These are phyloP conservation scores for Hebeloma cylindrosporum DNA, from an alignment of 768 basidiomycete genomes.

Conservation along the genomic window DNA sequence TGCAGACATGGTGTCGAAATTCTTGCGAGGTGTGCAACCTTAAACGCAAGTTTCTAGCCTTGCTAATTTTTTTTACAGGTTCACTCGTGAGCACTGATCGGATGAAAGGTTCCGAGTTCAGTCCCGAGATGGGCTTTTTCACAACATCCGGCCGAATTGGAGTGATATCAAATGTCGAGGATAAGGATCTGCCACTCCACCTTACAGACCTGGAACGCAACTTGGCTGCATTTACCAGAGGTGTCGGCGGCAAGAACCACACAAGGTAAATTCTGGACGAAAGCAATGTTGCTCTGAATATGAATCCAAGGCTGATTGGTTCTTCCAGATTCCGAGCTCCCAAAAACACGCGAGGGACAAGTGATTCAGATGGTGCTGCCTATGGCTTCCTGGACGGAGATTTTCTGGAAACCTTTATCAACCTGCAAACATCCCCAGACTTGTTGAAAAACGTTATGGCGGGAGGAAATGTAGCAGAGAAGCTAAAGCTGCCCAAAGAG, in stretches of 20 bases:
- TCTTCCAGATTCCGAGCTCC: slow-evolving; percentile 67
- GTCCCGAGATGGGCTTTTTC: slow-evolving; percentile 69
- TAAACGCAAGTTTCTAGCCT: background rate
- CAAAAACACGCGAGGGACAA: slow-evolving; percentile 51
- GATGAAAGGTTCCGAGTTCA: slow-evolving; percentile 40
- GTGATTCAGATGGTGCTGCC: slow-evolving; percentile 55
- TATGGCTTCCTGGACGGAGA: slow-evolving; percentile 89
- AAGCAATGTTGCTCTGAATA: slow-evolving; percentile 9
- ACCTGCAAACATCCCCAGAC: slow-evolving; percentile 36
- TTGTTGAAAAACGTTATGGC: slow-evolving; percentile 52
- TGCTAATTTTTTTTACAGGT: slow-evolving; percentile 39
- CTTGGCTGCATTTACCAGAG: slow-evolving; percentile 52
- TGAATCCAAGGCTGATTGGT: background rate
- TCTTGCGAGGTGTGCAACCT: slow-evolving; percentile 55
- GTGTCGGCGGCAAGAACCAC: slow-evolving; percentile 58
- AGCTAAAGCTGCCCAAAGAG: slow-evolving; percentile 43
- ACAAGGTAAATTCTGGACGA: slow-evolving; percentile 46
- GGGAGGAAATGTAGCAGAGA: slow-evolving; percentile 61
- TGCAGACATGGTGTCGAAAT: slow-evolving; percentile 76
- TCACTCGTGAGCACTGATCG: slow-evolving; percentile 48
- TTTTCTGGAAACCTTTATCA: slow-evolving; percentile 71
- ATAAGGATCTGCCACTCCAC: slow-evolving; percentile 50
- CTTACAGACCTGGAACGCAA: slow-evolving; percentile 78
- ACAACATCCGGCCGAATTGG: slow-evolving; percentile 81
- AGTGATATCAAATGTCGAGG: slow-evolving; percentile 59